phyloP scores from a whole-genome alignment of 2,329 filamentous ascomycete genomes.

The Fusarium newnesense region DNA sequence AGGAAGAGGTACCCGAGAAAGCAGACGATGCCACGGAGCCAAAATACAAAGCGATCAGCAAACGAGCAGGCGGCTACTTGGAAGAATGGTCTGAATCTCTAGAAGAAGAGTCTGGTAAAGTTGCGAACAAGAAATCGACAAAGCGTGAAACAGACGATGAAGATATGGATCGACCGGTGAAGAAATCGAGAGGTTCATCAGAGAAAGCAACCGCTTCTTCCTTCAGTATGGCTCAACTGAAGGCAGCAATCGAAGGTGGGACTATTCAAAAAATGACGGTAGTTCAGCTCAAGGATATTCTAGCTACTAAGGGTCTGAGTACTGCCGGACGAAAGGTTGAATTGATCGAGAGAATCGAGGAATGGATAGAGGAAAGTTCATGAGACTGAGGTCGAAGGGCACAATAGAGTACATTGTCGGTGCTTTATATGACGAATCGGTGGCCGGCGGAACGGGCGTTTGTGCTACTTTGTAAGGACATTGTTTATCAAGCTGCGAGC shows the following conservation, averaged over 20 bases:
- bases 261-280: slow-evolving; percentile 66
- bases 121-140: slow-evolving; percentile 53
- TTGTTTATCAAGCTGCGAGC: neutral
- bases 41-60: slow-evolving; percentile 87
- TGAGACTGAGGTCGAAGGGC: slow-evolving; percentile 10
- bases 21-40: slow-evolving; percentile 82
- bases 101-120: slow-evolving; percentile 61
- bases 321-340: slow-evolving; percentile 64
- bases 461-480: neutral
- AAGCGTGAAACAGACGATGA: slow-evolving; percentile 65
- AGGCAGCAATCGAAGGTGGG: slow-evolving; percentile 56
- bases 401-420: neutral
- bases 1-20: slow-evolving; percentile 86
- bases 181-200: slow-evolving; percentile 55
- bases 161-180: slow-evolving; percentile 56
- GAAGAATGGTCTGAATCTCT: slow-evolving; percentile 79
- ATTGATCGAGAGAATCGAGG: slow-evolving; percentile 64
- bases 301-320: slow-evolving; percentile 59
- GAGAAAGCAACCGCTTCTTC: slow-evolving; percentile 49
- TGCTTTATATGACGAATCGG: neutral
- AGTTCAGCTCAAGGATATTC: slow-evolving; percentile 60
- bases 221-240: slow-evolving; percentile 59
- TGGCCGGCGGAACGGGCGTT: slow-evolving; percentile 12
- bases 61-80: slow-evolving; percentile 83
- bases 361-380: slow-evolving; percentile 64